Evolutionary conservation across 1,284 basidiomycete species (phyloP), one percentile per base, ranked within the genome.

Genomic region (Mycena sp.): DNA sequence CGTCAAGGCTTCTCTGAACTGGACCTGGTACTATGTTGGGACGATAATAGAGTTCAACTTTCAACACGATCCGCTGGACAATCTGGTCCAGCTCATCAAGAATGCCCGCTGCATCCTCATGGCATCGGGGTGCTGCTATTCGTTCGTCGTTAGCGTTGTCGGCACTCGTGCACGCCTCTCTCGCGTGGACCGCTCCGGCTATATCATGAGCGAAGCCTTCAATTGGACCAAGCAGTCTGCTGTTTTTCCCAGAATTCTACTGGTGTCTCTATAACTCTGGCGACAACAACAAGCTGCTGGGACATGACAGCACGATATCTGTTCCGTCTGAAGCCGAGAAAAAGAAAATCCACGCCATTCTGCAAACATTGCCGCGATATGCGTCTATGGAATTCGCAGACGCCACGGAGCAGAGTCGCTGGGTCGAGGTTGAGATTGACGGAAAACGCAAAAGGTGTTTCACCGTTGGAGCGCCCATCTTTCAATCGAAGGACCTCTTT

Each of bases 131-230:
- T 28, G 12, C 51, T 55, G 52, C 45, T 61, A 49, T 26, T 10
- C 37, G 10, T 61, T 61, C 21, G 38, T 51, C n/a, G 44, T 56
- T 16, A 41, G 35, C 54, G 46, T 62, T 1, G 44, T 56, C 21
- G 29, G 41, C 9, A 35, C 6, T 7, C 12, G 9, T 3, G 60
- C 60, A 9, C 60, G 60, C 10, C 23, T 62, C n/a, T 45, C 56
- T 17, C 60, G 53, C 11, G 46, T 62, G 14, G 60, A 62, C 19
- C 60, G 45, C 17, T 43, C 60, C 16, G 60, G 60, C 10, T 62
- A 43, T 28, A 62, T 56, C 26, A 29, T 49, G 29, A 50, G 45
- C 12, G 28, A 51, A 12, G 12, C 45, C 12, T 62, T 62, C 29
- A 30, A 62, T 46, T 62, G 60, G 60, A 35, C 46, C 45, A 25